These are phyloP conservation scores for Lupinus albus DNA, from an alignment of 306 rosid genomes.

Conservation along the genomic window DNA sequence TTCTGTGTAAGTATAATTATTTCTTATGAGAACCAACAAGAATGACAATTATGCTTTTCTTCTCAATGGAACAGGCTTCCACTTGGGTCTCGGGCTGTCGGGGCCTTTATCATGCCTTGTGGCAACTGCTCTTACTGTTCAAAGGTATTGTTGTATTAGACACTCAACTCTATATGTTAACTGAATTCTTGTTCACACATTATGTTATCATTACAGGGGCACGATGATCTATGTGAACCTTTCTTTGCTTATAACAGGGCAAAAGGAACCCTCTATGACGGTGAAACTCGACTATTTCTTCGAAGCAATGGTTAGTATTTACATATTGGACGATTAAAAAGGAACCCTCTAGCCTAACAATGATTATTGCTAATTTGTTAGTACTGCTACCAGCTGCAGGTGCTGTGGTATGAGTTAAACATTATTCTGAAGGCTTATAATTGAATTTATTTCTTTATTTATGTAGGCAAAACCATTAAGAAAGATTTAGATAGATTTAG, in stretches of 20 bases:
- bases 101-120: conserved; percentile 98
- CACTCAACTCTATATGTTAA: conserved; percentile 23
- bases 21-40: conserved; percentile 6
- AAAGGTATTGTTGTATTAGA: conserved; percentile 53
- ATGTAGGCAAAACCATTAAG: too few relatives aligned
- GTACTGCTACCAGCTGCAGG: background rate
- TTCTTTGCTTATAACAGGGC: conserved; percentile 95
- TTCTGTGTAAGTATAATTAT: conserved; percentile 3
- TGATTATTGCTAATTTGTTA: conserved; percentile 11
- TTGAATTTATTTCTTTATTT: background rate
- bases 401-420: background rate
- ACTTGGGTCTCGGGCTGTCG: conserved; percentile 76
- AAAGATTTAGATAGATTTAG: too few relatives aligned
- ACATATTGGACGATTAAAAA: too few relatives aligned
- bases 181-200: conserved; percentile 28
- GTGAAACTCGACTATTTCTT: conserved; percentile 91
- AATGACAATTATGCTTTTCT: conserved; percentile 1
- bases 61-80: conserved; percentile 65
- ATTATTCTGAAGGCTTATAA: background rate
- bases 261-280: conserved; percentile 92
- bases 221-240: conserved; percentile 88
- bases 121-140: conserved; percentile 87
- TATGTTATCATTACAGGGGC: conserved; percentile 63
- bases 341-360: conserved; percentile 11
- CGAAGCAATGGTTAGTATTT: conserved; percentile 61